phyloP scores from a whole-genome alignment of 345 rosid species.

The Gossypium australe region DNA sequence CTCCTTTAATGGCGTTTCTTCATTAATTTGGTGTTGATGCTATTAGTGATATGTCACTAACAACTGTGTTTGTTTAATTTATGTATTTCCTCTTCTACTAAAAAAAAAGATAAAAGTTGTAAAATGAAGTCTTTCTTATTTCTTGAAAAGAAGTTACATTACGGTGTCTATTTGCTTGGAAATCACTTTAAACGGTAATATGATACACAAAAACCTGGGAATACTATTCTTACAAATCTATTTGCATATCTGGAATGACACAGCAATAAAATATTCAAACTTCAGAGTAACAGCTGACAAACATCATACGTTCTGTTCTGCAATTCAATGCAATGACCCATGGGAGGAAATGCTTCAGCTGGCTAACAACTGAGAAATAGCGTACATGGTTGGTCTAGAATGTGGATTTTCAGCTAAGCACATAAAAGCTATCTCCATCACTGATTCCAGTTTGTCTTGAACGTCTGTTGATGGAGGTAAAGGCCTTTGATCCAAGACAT shows the following conservation, averaged over 20 bases:
- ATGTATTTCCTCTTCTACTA: too few species aligned
- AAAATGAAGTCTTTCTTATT: too few species aligned
- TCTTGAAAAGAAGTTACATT: too few species aligned
- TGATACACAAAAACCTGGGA: background rate
- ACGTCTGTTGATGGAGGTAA: background rate
- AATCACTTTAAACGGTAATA: too few species aligned
- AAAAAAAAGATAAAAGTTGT: too few species aligned
- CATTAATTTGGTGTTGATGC: too few species aligned
- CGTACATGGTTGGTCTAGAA: constrained; percentile 6
- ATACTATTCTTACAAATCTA: background rate
- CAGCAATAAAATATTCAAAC: background rate
- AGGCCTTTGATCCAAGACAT: constrained; percentile 1
- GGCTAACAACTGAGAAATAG: background rate
- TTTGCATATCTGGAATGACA: background rate
- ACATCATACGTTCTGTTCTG: background rate
- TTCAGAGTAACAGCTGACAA: background rate
- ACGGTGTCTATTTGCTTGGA: too few species aligned
- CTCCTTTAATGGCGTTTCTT: too few species aligned
- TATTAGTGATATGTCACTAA: too few species aligned
- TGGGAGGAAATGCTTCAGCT: background rate
- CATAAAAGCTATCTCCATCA: background rate
- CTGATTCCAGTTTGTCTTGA: background rate
- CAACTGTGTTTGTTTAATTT: too few species aligned
- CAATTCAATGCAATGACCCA: background rate
- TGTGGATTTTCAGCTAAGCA: background rate